A percentile compares a stretch with the other conserved stretches of the same genome.
These are phyloP conservation scores for Avena sativa DNA, from an alignment of 176 grass and related monocot genomes.

Conservation along the genomic window DNA sequence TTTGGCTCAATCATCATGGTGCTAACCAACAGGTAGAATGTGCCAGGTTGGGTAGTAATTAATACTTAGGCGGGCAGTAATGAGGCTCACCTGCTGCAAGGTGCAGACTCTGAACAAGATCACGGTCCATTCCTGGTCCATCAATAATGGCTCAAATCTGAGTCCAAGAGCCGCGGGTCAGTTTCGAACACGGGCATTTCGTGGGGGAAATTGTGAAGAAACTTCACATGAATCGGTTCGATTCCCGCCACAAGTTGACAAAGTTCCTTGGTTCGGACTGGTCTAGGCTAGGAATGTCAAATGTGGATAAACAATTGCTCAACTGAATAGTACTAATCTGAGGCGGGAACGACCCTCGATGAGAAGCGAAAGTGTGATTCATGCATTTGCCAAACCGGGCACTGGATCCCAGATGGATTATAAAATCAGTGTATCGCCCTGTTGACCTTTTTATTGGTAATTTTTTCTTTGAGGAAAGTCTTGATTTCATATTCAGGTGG, in stretches of 20 bases:
- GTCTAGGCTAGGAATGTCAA: background rate
- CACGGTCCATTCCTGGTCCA: slow-evolving; percentile 27
- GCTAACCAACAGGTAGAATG: slow-evolving; percentile 29
- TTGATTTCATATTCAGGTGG: background rate
- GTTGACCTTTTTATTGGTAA: slow-evolving; percentile 36
- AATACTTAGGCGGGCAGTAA: background rate
- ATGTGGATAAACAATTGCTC: background rate
- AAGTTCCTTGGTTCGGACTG: background rate
- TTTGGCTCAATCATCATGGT: slow-evolving; percentile 7
- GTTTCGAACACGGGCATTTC: background rate
- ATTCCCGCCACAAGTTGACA: background rate
- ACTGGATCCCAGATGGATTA: slow-evolving; percentile 47
- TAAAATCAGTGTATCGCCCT: slow-evolving; percentile 31
- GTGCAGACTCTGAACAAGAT: slow-evolving; percentile 4
- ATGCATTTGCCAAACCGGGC: slow-evolving; percentile 13
- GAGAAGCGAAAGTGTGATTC: slow-evolving; percentile 28
- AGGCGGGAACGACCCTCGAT: background rate
- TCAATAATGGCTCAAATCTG: slow-evolving; percentile 22
- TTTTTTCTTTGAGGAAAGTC: background rate
- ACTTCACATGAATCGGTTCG: background rate
- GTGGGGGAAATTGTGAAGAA: background rate
- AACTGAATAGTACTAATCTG: background rate
- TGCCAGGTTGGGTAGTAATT: slow-evolving; percentile 1
- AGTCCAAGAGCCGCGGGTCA: slow-evolving; percentile 11
- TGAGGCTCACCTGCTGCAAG: slow-evolving; percentile 38